A percentile compares a stretch with the other conserved stretches of the same genome.
These are phyloP conservation scores for Casuarina glauca DNA, from an alignment of 306 rosid species.

Conservation along the genomic window DNA sequence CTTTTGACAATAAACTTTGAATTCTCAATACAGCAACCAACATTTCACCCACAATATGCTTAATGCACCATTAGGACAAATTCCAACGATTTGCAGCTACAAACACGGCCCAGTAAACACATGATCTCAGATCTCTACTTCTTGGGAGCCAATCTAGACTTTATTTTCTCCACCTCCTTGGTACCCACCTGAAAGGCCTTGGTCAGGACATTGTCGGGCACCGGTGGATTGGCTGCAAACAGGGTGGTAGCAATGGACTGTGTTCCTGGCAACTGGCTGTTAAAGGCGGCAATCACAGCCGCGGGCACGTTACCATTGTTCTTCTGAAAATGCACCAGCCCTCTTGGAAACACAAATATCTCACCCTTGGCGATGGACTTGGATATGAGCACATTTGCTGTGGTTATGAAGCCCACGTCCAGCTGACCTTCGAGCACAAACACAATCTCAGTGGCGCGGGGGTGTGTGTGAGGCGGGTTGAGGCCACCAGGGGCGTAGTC, in stretches of 20 bases:
- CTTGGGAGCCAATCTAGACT: slow-evolving; percentile 65
- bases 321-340: slow-evolving; percentile 80
- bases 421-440: slow-evolving; percentile 68
- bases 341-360: slow-evolving; percentile 74
- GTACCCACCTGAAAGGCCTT: slow-evolving; percentile 63
- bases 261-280: slow-evolving; percentile 87
- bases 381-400: slow-evolving; percentile 55
- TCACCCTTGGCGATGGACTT: slow-evolving; percentile 74
- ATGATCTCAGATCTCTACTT: slow-evolving; percentile 11
- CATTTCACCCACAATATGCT: not conserved
- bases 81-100: not conserved
- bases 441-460: slow-evolving; percentile 85
- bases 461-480: slow-evolving; percentile 96
- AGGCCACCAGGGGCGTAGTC: slow-evolving; percentile 89
- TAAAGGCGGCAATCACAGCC: slow-evolving; percentile 67
- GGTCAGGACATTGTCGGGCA: slow-evolving; percentile 68
- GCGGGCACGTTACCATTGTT: slow-evolving; percentile 62
- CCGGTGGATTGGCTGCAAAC: slow-evolving; percentile 63
- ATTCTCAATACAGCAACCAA: not conserved
- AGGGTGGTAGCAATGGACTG: slow-evolving; percentile 54
- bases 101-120: not conserved
- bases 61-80: not conserved
- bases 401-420: slow-evolving; percentile 85
- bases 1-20: not conserved
- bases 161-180: slow-evolving; percentile 62